Percentiles rank a stretch among this genome's conserved stretches.
Evolutionary conservation across 257 asterid genomes (phyloP).

Genomic region (Solanum chilense): DNA sequence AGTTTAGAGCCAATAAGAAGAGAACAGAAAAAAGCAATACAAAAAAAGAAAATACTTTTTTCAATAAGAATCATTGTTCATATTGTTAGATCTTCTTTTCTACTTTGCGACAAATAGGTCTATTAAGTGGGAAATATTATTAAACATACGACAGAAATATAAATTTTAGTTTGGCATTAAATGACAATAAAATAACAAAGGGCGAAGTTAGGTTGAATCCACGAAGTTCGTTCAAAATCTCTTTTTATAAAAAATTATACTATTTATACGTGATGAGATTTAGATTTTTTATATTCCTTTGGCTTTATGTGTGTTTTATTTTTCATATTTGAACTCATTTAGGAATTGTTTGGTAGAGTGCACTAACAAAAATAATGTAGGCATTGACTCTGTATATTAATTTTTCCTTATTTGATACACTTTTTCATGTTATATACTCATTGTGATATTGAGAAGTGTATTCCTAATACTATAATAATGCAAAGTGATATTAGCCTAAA

Average conservation of each 20-base stretch:
- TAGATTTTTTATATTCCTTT: too few relatives aligned
- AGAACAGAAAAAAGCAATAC: background rate
- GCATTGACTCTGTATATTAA: too few relatives aligned
- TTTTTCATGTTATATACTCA: too few relatives aligned
- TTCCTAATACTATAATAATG: too few relatives aligned
- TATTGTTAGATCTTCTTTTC: background rate
- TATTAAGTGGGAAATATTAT: background rate
- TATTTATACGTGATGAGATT: too few relatives aligned
- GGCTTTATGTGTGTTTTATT: background rate
- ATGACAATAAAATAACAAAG: too few relatives aligned
- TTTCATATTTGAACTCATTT: background rate
- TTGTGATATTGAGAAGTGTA: too few relatives aligned
- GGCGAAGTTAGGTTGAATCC: background rate
- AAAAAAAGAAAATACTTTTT: background rate
- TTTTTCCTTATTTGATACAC: too few relatives aligned
- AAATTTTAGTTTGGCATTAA: background rate
- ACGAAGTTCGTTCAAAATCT: rapidly evolving
- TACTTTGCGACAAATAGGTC: background rate
- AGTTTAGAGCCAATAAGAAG: background rate
- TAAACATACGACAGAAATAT: background rate
- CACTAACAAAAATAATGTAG: too few relatives aligned
- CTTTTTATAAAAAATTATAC: background rate
- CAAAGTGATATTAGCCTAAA: too few relatives aligned
- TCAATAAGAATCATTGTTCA: background rate
- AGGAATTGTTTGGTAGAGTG: too few relatives aligned